Percentiles rank a stretch among this genome's conserved stretches.
Conservation (phyloP, 2,329 filamentous ascomycete genomes). For the Cordyceps cicadae region DNA sequence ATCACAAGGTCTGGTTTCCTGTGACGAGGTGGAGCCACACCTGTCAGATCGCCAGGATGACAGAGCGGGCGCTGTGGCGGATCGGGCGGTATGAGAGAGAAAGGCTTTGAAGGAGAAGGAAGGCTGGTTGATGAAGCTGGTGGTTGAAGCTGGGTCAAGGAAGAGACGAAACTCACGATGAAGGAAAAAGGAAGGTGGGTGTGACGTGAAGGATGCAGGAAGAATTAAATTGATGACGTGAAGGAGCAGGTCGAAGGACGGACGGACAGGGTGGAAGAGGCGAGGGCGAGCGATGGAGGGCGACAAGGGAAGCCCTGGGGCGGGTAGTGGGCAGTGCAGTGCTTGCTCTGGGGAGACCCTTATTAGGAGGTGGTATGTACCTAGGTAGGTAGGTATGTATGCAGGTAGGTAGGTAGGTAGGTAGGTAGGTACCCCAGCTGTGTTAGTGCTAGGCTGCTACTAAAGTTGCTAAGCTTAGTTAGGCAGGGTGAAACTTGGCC, state of each 20-base stretch:
- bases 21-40: constrained; percentile 8
- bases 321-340: too few relatives aligned
- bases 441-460: too few relatives aligned
- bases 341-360: too few relatives aligned
- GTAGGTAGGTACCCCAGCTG: too few relatives aligned
- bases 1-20: constrained; percentile 11
- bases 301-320: not conserved
- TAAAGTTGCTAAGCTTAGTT: too few relatives aligned
- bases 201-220: constrained; percentile 3
- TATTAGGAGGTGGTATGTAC: too few relatives aligned
- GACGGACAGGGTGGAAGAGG: not conserved
- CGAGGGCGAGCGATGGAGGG: not conserved
- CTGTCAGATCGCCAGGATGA: constrained; percentile 10
- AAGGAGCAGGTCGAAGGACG: not conserved
- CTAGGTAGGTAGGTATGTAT: too few relatives aligned
- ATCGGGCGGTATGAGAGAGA: not conserved
- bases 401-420: too few relatives aligned
- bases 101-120: not conserved
- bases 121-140: not conserved
- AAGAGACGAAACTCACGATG: not conserved
- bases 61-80: not conserved
- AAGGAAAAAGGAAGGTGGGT: not conserved
- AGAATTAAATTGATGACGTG: constrained; percentile 11
- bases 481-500: too few relatives aligned
- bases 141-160: not conserved